Base-by-base conservation (phyloP, 148 eudicot species). In the Suaeda aralocaspica region DNA sequence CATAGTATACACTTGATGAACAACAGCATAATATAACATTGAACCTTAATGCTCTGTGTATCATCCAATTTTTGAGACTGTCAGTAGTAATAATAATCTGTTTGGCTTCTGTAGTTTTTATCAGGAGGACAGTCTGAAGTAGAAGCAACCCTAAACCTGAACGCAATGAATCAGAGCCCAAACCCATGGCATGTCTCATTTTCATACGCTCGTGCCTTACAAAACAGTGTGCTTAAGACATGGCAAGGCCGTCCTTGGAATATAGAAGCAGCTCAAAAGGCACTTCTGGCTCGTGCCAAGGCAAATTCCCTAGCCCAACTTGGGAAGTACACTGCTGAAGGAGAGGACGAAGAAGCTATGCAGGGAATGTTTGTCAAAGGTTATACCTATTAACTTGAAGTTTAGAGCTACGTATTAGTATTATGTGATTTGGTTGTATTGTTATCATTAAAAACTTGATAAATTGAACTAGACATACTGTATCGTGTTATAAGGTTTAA, bases 141-240 rank as follows among this genome's bases (percentile, higher is more conserved):
- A 67, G 94, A 92, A 72, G 96, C 98, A 7, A 93, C 95, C 69
- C 71, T 93, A 25, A 93, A 90, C 83, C 80, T 93, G 44, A 87
- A 93, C 8, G 92, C 98, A 19, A 93, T 93, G 98, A 93, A 93
- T 70, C 98, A 93, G 75, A 88, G 82, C 77, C 96, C 95, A 16
- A 93, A 93, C 87, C 96, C 95, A 55, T 93, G 98, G 98, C 98
- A 90, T 28, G 95, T 93, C n/a, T 93, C 96, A 8, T 93, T 93
- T 85, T 93, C 98, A 19, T 93, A 93, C 60, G 98, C 98, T 46
- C 90, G 95, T 50, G 96, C 98, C 13, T 74, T 93, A 19, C 96
- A 93, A 66, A 93, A 93, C 89, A 71, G 83, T 6, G 90, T 88
- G 74, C 88, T 93, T 2, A 93, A 90, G 87, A 75, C 92, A 68